Percentiles rank a stretch among this genome's conserved stretches.
These are phyloP conservation scores for Plantago lanceolata DNA, from an alignment of 305 asterid genomes.

Conservation along the genomic window DNA sequence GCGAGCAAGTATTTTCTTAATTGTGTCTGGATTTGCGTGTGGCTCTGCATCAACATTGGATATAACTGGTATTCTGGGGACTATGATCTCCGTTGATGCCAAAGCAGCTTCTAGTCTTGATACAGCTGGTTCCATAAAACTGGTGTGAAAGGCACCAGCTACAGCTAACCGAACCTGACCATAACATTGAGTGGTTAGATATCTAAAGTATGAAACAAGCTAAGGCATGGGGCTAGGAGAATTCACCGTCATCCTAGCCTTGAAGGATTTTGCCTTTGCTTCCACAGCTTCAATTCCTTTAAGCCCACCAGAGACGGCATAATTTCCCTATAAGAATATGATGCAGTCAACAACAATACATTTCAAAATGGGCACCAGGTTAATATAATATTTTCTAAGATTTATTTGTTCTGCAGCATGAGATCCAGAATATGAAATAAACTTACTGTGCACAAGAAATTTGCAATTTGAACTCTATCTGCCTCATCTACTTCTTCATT, in stretches of 20 bases:
- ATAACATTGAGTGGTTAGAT: constrained; percentile 10
- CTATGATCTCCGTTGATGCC: constrained; percentile 68
- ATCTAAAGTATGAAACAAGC: constrained; percentile 5
- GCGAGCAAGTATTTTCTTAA: constrained; percentile 77
- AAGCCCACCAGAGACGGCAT: constrained; percentile 95
- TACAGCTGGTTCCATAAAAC: constrained; percentile 95
- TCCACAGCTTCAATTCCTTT: constrained; percentile 96
- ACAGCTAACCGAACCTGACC: constrained; percentile 84
- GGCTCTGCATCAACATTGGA: constrained; percentile 95
- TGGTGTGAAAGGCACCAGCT: constrained; percentile 95
- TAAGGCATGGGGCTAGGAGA: constrained; percentile 6
- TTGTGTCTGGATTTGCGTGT: constrained; percentile 81
- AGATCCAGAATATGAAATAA: constrained; percentile 2
- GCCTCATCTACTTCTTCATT: constrained; percentile 90
- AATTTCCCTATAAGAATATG: constrained; percentile 62
- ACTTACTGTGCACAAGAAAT: constrained; percentile 89
- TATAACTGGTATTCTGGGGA: constrained; percentile 88
- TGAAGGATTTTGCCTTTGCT: constrained; percentile 94
- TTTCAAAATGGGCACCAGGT: constrained; percentile 11
- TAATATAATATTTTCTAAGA: background rate
- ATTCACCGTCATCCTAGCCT: constrained; percentile 90
- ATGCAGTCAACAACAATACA: constrained; percentile 8
- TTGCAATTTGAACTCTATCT: constrained; percentile 87
- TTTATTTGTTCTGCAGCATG: too few relatives aligned
- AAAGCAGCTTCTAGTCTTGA: constrained; percentile 81